Percentiles rank a stretch among this genome's conserved stretches.
These are phyloP conservation scores for Lagenidium giganteum DNA, from an alignment of 352 stramenopile species.

Conservation along the genomic window DNA sequence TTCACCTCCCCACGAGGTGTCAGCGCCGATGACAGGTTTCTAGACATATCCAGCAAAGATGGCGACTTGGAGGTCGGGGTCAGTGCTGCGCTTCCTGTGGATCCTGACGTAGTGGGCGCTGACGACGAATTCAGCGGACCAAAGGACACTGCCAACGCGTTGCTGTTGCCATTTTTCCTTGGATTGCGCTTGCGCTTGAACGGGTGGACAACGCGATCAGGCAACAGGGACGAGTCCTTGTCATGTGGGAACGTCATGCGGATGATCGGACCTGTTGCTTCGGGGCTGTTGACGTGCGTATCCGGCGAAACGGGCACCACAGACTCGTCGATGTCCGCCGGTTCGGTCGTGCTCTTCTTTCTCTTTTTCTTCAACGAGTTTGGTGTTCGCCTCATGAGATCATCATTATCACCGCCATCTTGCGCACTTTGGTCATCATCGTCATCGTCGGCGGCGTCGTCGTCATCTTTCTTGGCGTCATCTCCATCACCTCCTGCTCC, in stretches of 20 bases:
- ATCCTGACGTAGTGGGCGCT: not conserved
- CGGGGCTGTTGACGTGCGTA: slow-evolving; percentile 48
- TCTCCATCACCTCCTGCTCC: no score
- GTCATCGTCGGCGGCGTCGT: slow-evolving; percentile 38
- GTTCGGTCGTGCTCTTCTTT: slow-evolving; percentile 29
- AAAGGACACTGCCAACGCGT: slow-evolving; percentile 26
- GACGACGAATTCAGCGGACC: no score
- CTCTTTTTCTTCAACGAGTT: slow-evolving; percentile 30
- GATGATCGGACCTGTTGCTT: slow-evolving; percentile 28
- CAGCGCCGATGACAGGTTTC: no score
- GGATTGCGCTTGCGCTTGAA: slow-evolving; percentile 40
- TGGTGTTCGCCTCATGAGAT: slow-evolving; percentile 27
- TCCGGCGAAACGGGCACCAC: slow-evolving; percentile 45
- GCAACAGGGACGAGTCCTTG: slow-evolving; percentile 18
- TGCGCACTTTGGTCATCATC: no score
- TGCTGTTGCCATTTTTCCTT: slow-evolving; percentile 11
- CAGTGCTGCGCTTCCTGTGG: no score
- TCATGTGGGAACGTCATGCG: slow-evolving; percentile 50
- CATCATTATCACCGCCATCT: slow-evolving; percentile 26
- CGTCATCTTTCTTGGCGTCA: slow-evolving; percentile 37
- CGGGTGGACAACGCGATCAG: slow-evolving; percentile 28
- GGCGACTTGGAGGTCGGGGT: no score
- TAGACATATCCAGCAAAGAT: no score
- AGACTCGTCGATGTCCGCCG: slow-evolving; percentile 38
- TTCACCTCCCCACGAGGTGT: no score